Evolutionary conservation across 1,284 basidiomycete species (phyloP), one percentile per base, ranked within the genome.

Genomic region (Calocybe gambosa): DNA sequence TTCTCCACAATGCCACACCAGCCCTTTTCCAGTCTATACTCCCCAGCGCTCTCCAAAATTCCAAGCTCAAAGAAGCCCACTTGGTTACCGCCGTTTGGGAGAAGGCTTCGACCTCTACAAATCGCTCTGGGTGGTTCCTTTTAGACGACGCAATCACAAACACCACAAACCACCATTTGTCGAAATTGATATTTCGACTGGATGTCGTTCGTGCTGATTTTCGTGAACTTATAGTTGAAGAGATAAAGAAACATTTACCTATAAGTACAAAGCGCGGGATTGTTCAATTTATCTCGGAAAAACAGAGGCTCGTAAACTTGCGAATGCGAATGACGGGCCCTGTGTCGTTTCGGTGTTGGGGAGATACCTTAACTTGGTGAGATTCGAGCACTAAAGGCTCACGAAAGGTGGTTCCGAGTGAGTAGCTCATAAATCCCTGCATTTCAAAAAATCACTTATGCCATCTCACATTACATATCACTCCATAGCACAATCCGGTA

Each of bases 251-350:
- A 6, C 29, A 33, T 23, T 21, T 45, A 15, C 43, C 43, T 2
- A 16, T 38, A 15, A 28, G 43, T 25, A 31, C 25, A 2, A 25
- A 2, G 23, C 23, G 15, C 18, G 43, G 43, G 2, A 45, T 45
- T 9, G 35, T 45, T 16, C 21, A 12, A 15, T 45, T 38, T 21
- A 23, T 45, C 10, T 45, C 43, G n/a, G 43, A 45, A 21, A 37
- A 39, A 8, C 25, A 45, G 3, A 37, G 43, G 26, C 8, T 45
- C 3, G 3, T 18, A 9, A n/a, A 9, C 5, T 18, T 37, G 35
- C 21, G 36, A 12, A 9, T 28, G 15, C 29, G 15, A 18, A 29
- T 39, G 36, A 38, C 43, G 28, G 43, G 43, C 5, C 43, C 43
- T 16, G 34, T 45, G 5, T 37, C 43, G 37, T 18, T 15, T 10